Conservation (phyloP, 164 flowering plant genomes). For the Paratinospora sagittata region DNA sequence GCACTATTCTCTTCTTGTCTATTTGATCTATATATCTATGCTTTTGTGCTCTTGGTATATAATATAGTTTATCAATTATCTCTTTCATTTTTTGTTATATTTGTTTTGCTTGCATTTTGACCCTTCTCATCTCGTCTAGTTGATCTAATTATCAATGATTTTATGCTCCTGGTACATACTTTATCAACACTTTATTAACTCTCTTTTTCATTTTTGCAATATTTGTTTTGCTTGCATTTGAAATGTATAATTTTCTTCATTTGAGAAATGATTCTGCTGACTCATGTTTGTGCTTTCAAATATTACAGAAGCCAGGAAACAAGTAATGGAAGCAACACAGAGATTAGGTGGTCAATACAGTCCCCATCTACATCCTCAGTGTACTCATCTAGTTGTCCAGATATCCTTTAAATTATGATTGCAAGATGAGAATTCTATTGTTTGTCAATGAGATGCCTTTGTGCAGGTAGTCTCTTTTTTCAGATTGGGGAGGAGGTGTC, state of each 20-base stretch:
- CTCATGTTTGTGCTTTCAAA: conserved; percentile 9
- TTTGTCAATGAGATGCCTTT: no score
- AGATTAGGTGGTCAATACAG: conserved; percentile 92
- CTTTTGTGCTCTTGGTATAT: no score
- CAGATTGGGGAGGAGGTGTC: not conserved
- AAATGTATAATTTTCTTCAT: not conserved
- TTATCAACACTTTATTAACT: not conserved
- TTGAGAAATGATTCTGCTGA: not conserved
- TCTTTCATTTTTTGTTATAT: not conserved
- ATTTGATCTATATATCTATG: no score
- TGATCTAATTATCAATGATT: no score
- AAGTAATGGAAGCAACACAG: conserved; percentile 89
- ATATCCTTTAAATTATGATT: conserved; percentile 53
- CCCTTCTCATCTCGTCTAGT: no score
- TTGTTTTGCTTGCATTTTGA: not conserved
- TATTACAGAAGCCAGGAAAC: conserved; percentile 79
- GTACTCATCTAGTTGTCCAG: conserved; percentile 95
- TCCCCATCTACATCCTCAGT: conserved; percentile 77
- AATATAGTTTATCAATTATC: no score
- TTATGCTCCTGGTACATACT: no score
- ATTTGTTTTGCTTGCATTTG: not conserved
- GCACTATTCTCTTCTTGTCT: no score
- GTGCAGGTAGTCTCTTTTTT: not conserved
- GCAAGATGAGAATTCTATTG: no score
- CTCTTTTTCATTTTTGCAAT: not conserved